Percentiles rank a stretch among this genome's conserved stretches.
These are phyloP conservation scores for Plasmodium fragile DNA, from an alignment of 169 alveolate genomes.

Conservation along the genomic window DNA sequence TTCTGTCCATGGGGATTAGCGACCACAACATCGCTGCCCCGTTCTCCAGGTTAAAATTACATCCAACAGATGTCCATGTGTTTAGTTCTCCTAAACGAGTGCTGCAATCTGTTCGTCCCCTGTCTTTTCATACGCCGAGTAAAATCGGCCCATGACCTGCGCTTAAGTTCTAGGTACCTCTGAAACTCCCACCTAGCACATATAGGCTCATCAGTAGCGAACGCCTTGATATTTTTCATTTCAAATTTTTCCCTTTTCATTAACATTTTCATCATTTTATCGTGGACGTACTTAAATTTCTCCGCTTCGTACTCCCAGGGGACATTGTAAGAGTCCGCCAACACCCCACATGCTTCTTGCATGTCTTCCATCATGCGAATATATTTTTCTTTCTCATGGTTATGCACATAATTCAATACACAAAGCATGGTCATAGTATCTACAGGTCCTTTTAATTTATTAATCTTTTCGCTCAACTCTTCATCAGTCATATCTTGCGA, in stretches of 20 bases:
- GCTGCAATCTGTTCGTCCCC: not conserved
- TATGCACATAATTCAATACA: not conserved
- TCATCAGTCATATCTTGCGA: not conserved
- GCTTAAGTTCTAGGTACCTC: constrained; percentile 1
- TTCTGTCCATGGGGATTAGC: not conserved
- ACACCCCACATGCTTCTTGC: not conserved
- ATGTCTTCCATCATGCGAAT: not conserved
- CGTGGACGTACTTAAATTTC: not conserved
- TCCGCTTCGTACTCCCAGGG: not conserved
- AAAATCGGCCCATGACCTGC: constrained; percentile 7
- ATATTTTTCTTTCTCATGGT: constrained; percentile 8
- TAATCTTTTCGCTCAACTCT: not conserved
- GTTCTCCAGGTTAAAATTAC: not conserved
- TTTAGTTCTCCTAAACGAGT: not conserved
- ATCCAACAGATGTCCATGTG: not conserved
- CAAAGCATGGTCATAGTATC: not conserved
- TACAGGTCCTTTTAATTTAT: constrained; percentile 23
- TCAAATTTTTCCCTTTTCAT: not conserved
- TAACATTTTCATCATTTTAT: constrained; percentile 9
- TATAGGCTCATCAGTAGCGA: constrained; percentile 5
- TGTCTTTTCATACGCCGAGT: not conserved
- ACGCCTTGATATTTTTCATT: not conserved
- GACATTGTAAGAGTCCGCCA: constrained; percentile 1
- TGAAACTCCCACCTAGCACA: constrained; percentile 45
- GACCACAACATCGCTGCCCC: not conserved